A percentile compares a stretch with the other conserved stretches of the same genome.
phyloP scores from a whole-genome alignment of 2,329 filamentous ascomycete species.

The Cercospora sesami region DNA sequence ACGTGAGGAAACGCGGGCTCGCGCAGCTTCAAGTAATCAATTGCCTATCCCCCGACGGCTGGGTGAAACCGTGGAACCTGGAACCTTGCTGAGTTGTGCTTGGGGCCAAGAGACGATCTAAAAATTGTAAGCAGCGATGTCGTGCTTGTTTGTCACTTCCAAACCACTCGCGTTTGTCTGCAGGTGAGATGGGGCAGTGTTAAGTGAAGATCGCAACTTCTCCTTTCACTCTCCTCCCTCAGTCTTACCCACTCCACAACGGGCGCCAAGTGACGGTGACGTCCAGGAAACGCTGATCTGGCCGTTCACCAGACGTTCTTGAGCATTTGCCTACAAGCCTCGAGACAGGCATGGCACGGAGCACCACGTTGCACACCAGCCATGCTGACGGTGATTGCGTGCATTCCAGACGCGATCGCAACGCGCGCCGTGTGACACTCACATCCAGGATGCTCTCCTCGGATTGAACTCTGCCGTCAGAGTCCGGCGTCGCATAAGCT shows the following conservation, averaged over 20 bases:
- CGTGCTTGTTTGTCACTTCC: not conserved
- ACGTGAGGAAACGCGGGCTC: not conserved
- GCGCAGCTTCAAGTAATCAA: not conserved
- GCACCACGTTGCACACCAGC: not conserved
- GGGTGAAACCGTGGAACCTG: constrained; percentile 1
- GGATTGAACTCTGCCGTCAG: not conserved
- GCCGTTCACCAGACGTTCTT: not conserved
- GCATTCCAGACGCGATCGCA: not conserved
- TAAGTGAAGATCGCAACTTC: not conserved
- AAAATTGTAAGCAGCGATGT: not conserved
- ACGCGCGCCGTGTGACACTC: not conserved
- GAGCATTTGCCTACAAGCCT: not conserved
- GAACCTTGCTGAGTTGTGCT: not conserved
- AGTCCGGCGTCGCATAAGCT: not conserved
- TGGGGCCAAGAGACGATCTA: not conserved
- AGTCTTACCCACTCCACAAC: not conserved
- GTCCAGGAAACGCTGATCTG: not conserved
- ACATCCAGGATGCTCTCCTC: not conserved
- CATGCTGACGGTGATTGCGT: not conserved
- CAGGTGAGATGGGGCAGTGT: not conserved
- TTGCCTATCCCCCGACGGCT: not conserved
- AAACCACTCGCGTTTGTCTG: not conserved
- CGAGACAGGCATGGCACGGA: not conserved
- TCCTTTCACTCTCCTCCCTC: not conserved
- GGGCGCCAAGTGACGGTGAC: not conserved